Evolutionary conservation across 1,139 yeast species (phyloP).

Genomic region (Hyphopichia khmerensis): DNA sequence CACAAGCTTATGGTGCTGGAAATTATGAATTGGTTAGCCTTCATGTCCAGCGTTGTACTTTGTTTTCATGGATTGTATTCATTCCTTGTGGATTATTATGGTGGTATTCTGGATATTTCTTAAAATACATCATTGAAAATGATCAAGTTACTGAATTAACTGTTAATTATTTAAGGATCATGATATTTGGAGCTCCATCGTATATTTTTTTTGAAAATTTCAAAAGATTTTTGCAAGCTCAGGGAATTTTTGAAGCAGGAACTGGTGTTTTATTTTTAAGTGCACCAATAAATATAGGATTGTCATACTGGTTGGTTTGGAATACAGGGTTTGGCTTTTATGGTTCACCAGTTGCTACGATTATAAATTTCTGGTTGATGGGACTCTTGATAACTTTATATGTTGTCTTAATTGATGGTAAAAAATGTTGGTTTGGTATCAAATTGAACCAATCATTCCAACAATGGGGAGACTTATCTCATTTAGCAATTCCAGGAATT

Average conservation of each 20-base stretch:
- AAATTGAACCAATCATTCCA: conserved; percentile 45
- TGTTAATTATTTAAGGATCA: conserved; percentile 59
- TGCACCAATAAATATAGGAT: conserved; percentile 73
- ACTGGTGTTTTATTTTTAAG: conserved; percentile 73
- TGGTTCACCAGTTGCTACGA: conserved; percentile 76
- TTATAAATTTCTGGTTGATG: conserved; percentile 72
- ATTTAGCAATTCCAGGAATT: conserved; percentile 69
- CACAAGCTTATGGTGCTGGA: conserved; percentile 79
- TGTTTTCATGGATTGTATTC: conserved; percentile 53
- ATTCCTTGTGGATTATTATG: conserved; percentile 63
- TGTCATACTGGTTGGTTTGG: conserved; percentile 83
- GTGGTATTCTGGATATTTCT: conserved; percentile 62
- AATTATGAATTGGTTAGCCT: conserved; percentile 58
- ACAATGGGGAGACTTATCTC: conserved; percentile 60
- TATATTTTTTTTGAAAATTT: conserved; percentile 81
- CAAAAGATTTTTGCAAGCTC: conserved; percentile 84
- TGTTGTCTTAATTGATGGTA: conserved; percentile 58
- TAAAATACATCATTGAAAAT: conserved; percentile 55
- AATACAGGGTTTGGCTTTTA: conserved; percentile 57
- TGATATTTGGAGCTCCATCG: conserved; percentile 80
- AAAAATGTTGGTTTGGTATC: conserved; percentile 71
- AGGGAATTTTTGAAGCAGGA: conserved; percentile 89
- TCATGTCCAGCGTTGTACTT: conserved; percentile 63
- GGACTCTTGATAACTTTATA: conserved; percentile 52
- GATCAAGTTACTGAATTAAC: conserved; percentile 64